A percentile compares a stretch with the other conserved stretches of the same genome.
Evolutionary conservation across 345 rosid genomes (phyloP).

Genomic region (Boechera divaricarpa): DNA sequence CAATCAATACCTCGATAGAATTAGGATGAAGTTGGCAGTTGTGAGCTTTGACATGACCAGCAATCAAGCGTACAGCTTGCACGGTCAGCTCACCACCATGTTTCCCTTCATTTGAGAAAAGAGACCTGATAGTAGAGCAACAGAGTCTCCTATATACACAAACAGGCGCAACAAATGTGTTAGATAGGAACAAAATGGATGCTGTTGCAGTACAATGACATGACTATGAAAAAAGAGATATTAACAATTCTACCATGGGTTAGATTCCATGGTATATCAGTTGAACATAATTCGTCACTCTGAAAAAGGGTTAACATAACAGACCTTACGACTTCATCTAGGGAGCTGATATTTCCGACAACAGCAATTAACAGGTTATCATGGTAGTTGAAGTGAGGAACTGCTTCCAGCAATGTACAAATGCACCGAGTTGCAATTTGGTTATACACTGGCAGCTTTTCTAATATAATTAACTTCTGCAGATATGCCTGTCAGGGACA

Average conservation of each 20-base stretch:
- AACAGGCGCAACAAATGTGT: slow-evolving; percentile 15
- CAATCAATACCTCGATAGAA: slow-evolving; percentile 65
- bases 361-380: slow-evolving; percentile 74
- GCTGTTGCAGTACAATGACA: not conserved
- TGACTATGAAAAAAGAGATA: slow-evolving; percentile 4
- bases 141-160: slow-evolving; percentile 74
- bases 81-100: slow-evolving; percentile 89
- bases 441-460: slow-evolving; percentile 62
- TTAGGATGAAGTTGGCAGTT: slow-evolving; percentile 94
- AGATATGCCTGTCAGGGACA: slow-evolving; percentile 68
- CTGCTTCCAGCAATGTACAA: slow-evolving; percentile 81
- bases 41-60: slow-evolving; percentile 73
- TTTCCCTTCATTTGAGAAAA: slow-evolving; percentile 83
- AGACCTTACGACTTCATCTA: slow-evolving; percentile 84
- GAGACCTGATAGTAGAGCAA: slow-evolving; percentile 72
- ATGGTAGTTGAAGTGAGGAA: slow-evolving; percentile 88
- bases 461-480: slow-evolving; percentile 65
- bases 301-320: slow-evolving; percentile 25
- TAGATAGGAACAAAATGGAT: slow-evolving; percentile 12
- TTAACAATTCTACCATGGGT: slow-evolving; percentile 12
- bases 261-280: slow-evolving; percentile 21
- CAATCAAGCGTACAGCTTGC: slow-evolving; percentile 81
- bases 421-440: slow-evolving; percentile 76
- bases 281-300: not conserved
- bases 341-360: slow-evolving; percentile 73